Base-by-base conservation (phyloP, 805 yeast species). In the Saturnispora sanitii region DNA sequence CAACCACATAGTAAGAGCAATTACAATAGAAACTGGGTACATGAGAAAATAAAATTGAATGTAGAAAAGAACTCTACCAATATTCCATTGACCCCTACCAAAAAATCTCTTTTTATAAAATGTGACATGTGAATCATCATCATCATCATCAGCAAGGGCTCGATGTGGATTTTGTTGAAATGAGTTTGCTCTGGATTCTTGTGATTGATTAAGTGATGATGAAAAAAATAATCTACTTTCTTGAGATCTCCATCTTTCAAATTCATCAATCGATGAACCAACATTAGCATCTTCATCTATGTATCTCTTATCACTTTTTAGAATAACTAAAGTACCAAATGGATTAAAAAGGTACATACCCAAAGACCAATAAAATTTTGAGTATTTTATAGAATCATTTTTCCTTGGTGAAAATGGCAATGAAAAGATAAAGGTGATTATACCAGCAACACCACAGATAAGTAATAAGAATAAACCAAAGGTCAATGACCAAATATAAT, bases 11-110 rank as follows among this genome's bases (percentile, higher is more conserved):
- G 77, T 35, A 1, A 73, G 49, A 5, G 82, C 71, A 6, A 86
- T 65, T 0, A 71, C 3, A 13, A 66, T 55, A 25, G 79, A 65
- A 2, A 83, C 53, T 1, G 97, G 97, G 45, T 78, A 81, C 21
- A 88, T 54, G 3, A 83, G 46, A 3, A 74, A 49, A 56, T 88
- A 86, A 57, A 77, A 88, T 49, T 74, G 73, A 2, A 78, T 2
- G 54, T 78, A 92, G 54, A 86, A 90, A 11, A 79, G 55, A 20
- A 90, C 70, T 47, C 97, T 70, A 1, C 95, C 95, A 16, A 78
- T 55, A 15, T 80, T 78, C 97, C 97, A 92, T 49, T 77, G 65
- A 28, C 97, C 97, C 57, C 97, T 71, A 27, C 97, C 97, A 57
- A 92, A 90, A 37, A 76, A 66, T 44, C 97, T 49, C 30, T 51